phyloP scores from a whole-genome alignment of 495 filamentous ascomycete species.

The Tricharina praecox region DNA sequence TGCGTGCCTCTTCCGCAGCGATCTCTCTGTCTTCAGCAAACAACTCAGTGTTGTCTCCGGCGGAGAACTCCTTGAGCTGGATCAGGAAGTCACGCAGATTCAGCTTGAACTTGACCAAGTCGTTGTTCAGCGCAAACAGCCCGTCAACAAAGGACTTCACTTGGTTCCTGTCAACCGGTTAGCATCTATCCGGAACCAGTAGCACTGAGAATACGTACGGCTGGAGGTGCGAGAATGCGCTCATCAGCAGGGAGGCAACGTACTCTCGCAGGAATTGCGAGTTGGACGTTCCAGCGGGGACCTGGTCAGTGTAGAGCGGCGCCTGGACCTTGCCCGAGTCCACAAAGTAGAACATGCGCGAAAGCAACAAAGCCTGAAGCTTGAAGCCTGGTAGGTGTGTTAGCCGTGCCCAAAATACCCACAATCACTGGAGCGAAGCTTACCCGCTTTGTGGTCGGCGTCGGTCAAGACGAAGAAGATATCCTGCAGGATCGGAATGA shows the following conservation, averaged over 20 bases:
- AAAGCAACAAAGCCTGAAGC: constrained; percentile 79
- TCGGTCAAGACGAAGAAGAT: constrained; percentile 97
- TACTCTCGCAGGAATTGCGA: constrained; percentile 77
- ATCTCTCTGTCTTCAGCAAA: constrained; percentile 88
- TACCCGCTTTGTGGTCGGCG: constrained; percentile 88
- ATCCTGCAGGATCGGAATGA: constrained; percentile 84
- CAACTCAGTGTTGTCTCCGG: constrained; percentile 80
- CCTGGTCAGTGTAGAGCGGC: constrained; percentile 79
- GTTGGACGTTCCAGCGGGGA: constrained; percentile 64
- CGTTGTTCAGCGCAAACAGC: constrained; percentile 63
- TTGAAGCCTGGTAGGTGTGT: constrained; percentile 82
- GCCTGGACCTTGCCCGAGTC: constrained; percentile 68
- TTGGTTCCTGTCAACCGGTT: constrained; percentile 43
- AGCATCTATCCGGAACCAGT: constrained; percentile 28
- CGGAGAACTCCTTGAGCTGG: constrained; percentile 82
- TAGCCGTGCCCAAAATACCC: too few species aligned
- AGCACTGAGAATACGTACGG: constrained; percentile 40
- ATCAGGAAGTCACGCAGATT: constrained; percentile 93
- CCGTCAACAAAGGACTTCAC: constrained; percentile 76
- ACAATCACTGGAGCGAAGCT: too few species aligned
- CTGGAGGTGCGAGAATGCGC: constrained; percentile 85
- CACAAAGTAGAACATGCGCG: constrained; percentile 90
- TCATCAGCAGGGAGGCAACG: constrained; percentile 68
- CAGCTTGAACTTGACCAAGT: constrained; percentile 78
- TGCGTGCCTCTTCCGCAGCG: constrained; percentile 56